A percentile compares a stretch with the other conserved stretches of the same genome.
Conservation (phyloP, 306 rosid genomes). For the Fragaria iinumae region DNA sequence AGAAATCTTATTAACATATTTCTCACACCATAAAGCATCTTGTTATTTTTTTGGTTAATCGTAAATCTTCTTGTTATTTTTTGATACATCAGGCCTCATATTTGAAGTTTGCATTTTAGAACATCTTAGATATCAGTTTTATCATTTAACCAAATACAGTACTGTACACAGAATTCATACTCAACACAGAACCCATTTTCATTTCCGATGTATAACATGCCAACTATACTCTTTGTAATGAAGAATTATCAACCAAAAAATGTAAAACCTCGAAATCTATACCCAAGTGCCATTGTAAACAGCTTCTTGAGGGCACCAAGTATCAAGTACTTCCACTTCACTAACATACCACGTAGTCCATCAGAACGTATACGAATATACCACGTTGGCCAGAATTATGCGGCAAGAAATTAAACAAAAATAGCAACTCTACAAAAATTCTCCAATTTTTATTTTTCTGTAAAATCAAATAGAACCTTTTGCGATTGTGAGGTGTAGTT, state of each 20-base stretch:
- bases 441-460: not conserved
- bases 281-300: too few relatives aligned
- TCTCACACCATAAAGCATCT: not conserved
- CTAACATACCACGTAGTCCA: not conserved
- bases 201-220: too few relatives aligned
- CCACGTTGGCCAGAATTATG: slow-evolving; percentile 8
- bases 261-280: too few relatives aligned
- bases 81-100: not conserved
- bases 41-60: not conserved
- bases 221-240: too few relatives aligned
- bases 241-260: too few relatives aligned
- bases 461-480: not conserved
- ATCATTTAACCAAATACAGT: too few relatives aligned
- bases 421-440: not conserved
- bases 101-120: not conserved
- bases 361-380: not conserved
- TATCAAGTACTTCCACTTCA: too few relatives aligned
- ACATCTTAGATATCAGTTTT: too few relatives aligned
- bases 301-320: too few relatives aligned
- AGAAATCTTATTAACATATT: not conserved
- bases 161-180: too few relatives aligned
- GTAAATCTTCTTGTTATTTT: not conserved
- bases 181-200: too few relatives aligned
- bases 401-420: not conserved
- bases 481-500: not conserved